phyloP scores from a whole-genome alignment of 1,284 basidiomycete species.

The Athelia psychrophila region DNA sequence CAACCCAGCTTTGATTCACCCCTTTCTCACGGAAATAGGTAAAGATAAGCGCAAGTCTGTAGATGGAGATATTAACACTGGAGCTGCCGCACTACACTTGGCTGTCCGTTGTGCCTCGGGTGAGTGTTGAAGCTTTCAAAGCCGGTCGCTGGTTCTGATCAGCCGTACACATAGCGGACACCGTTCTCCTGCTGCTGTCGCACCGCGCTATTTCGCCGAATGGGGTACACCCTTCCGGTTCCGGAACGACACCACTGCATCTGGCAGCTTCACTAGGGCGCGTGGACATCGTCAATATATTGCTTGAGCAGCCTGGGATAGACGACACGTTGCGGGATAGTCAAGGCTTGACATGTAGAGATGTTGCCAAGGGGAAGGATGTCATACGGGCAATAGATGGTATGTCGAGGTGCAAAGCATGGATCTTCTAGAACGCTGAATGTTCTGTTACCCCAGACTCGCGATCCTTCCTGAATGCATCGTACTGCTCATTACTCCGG shows the following conservation, averaged over 20 bases:
- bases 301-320: constrained; percentile 76
- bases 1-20: constrained; percentile 77
- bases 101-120: constrained; percentile 84
- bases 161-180: constrained; percentile 50
- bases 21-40: constrained; percentile 76
- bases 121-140: constrained; percentile 34
- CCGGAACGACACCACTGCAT: constrained; percentile 83
- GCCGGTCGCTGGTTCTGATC: constrained; percentile 2
- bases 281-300: constrained; percentile 70
- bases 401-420: constrained; percentile 26
- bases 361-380: constrained; percentile 75
- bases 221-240: constrained; percentile 63
- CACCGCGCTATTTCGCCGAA: constrained; percentile 79
- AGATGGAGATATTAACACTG: constrained; percentile 50
- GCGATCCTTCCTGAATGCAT: constrained; percentile 73
- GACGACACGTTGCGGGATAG: constrained; percentile 80
- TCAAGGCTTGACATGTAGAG: constrained; percentile 69
- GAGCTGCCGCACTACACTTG: constrained; percentile 79
- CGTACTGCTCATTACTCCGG: constrained; percentile 72
- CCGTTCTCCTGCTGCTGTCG: constrained; percentile 66
- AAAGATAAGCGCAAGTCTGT: constrained; percentile 54
- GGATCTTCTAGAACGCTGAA: neutral
- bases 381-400: constrained; percentile 76
- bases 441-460: constrained; percentile 56
- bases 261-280: constrained; percentile 83